Conservation (phyloP, 1,284 basidiomycete genomes). For the Trichosporon coremiiforme region DNA sequence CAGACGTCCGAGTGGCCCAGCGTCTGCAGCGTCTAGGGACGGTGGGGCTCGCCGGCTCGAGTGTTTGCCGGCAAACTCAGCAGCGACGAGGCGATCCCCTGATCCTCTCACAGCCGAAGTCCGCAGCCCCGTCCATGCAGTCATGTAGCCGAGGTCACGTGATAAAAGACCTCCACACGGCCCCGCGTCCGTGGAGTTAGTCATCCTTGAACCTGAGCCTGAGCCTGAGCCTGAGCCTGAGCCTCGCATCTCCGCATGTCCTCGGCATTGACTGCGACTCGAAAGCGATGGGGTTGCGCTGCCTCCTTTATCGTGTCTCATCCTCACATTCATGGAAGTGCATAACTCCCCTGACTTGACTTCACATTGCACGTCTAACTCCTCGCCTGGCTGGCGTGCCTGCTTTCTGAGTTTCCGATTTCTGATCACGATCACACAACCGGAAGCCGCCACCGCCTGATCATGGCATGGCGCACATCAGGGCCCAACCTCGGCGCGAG, state of each 20-base stretch:
- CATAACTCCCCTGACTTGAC: not conserved
- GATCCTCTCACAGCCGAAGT: slow-evolving; percentile 3
- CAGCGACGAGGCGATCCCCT: not conserved
- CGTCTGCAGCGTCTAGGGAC: not conserved
- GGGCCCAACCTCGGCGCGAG: no score
- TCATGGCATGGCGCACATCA: not conserved
- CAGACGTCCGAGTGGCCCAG: slow-evolving; percentile 7
- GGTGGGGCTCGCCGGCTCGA: slow-evolving; percentile 13
- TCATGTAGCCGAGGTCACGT: slow-evolving; percentile 15
- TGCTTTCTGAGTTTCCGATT: not conserved
- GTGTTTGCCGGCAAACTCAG: slow-evolving; percentile 9
- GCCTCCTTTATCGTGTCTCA: not conserved
- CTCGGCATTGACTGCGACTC: not conserved
- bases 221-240: not conserved
- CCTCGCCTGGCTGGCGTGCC: not conserved
- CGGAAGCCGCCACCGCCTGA: not conserved
- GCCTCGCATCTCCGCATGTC: not conserved
- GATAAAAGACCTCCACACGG: not conserved
- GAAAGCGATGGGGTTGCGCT: not conserved
- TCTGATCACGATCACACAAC: not conserved
- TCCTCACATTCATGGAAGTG: not conserved
- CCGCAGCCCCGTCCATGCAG: not conserved
- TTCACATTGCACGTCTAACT: not conserved
- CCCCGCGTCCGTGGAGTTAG: slow-evolving; percentile 13
- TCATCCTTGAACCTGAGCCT: not conserved